phyloP scores from a whole-genome alignment of 2,329 filamentous ascomycete species.

The Diaporthe ampelina region DNA sequence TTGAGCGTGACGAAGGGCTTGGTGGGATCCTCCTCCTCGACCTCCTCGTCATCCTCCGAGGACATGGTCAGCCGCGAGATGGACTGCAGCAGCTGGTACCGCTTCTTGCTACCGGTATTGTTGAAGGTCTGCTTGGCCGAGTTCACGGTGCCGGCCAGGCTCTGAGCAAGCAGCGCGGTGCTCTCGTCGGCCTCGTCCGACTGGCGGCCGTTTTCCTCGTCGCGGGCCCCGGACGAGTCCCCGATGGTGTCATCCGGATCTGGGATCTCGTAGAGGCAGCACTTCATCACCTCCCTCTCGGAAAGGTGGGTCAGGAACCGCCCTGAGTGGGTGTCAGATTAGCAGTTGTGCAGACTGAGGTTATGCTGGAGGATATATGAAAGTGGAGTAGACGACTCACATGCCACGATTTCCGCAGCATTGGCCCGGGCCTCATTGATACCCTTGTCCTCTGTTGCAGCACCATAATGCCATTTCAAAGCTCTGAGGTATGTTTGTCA shows the following conservation, averaged over 20 bases:
- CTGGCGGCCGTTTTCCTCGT: slow-evolving; percentile 56
- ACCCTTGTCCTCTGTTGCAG: slow-evolving; percentile 73
- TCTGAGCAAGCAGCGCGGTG: slow-evolving; percentile 60
- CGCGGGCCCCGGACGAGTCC: slow-evolving; percentile 48
- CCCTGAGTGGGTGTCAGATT: slow-evolving; percentile 47
- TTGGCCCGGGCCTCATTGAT: slow-evolving; percentile 78
- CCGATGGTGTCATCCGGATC: slow-evolving; percentile 49
- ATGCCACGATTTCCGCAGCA: slow-evolving; percentile 85
- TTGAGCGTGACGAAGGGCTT: slow-evolving; percentile 84
- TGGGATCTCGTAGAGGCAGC: slow-evolving; percentile 80
- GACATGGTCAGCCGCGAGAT: slow-evolving; percentile 68
- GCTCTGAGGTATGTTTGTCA: slow-evolving; percentile 63
- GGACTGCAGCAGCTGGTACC: slow-evolving; percentile 65
- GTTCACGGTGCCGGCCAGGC: slow-evolving; percentile 45
- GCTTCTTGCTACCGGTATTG: slow-evolving; percentile 58
- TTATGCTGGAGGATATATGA: not conserved
- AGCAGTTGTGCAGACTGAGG: not conserved
- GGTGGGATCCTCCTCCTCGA: slow-evolving; percentile 73
- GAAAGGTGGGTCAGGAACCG: slow-evolving; percentile 79
- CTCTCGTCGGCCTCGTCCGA: slow-evolving; percentile 55
- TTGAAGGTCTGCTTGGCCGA: slow-evolving; percentile 47
- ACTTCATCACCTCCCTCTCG: slow-evolving; percentile 81
- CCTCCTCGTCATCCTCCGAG: slow-evolving; percentile 54
- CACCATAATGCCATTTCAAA: slow-evolving; percentile 80
- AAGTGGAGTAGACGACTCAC: slow-evolving; percentile 48